phyloP scores from a whole-genome alignment of 352 stramenopile genomes.

The Phytophthora colocasiae region DNA sequence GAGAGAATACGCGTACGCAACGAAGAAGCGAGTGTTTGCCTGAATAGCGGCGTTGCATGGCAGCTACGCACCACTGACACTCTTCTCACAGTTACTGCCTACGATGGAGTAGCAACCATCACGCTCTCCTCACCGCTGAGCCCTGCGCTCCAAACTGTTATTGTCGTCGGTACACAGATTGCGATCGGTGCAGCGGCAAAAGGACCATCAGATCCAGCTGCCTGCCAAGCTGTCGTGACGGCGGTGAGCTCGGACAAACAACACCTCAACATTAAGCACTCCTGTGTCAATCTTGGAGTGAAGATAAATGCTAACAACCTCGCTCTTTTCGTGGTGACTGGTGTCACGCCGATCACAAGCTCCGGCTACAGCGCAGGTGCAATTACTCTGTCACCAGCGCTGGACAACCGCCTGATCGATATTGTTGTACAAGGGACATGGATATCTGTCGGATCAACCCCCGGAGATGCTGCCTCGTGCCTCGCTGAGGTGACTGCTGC shows the following conservation, averaged over 20 bases:
- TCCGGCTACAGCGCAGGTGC: constrained; percentile 2
- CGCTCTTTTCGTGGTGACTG: constrained; percentile 30
- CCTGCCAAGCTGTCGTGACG: constrained; percentile 32
- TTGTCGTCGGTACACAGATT: constrained; percentile 47
- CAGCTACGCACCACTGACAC: constrained; percentile 39
- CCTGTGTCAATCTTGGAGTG: constrained; percentile 16
- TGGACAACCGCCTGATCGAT: constrained; percentile 29
- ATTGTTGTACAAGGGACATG: constrained; percentile 28
- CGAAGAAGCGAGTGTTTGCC: constrained; percentile 63
- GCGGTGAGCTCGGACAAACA: constrained; percentile 24
- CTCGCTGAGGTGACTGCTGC: constrained; percentile 21
- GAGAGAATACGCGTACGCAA: constrained; percentile 73
- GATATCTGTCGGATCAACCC: constrained; percentile 33
- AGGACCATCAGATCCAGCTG: constrained; percentile 31
- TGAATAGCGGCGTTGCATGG: constrained; percentile 66
- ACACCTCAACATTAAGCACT: constrained; percentile 26
- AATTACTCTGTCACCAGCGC: constrained; percentile 29
- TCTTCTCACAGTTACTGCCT: constrained; percentile 42
- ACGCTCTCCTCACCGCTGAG: constrained; percentile 53
- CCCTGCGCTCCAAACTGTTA: constrained; percentile 22
- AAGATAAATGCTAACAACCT: constrained; percentile 14
- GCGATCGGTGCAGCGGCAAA: constrained; percentile 42
- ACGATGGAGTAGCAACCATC: constrained; percentile 35
- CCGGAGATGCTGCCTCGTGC: constrained; percentile 27
- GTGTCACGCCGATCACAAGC: constrained; percentile 25